Evolutionary conservation across 345 rosid genomes (phyloP).

Genomic region (Bruguiera parviflora): DNA sequence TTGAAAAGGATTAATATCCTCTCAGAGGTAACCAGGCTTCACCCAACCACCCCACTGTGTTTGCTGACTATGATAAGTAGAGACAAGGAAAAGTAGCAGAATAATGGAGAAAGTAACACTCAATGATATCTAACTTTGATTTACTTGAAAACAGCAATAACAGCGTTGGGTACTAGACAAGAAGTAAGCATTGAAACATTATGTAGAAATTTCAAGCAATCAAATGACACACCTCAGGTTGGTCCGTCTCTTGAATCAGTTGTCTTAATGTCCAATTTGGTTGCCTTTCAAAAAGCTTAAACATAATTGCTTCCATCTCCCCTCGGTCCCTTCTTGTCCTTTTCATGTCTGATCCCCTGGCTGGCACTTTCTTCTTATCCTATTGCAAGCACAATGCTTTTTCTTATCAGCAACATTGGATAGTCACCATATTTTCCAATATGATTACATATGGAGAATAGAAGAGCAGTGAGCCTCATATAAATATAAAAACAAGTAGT

Average conservation of each 20-base stretch:
- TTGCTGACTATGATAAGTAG: too few species aligned
- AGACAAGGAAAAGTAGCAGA: too few species aligned
- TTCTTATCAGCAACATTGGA: slow-evolving; percentile 15
- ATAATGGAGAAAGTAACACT: too few species aligned
- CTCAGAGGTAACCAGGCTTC: too few species aligned
- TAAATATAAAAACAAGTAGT: not conserved
- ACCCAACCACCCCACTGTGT: too few species aligned
- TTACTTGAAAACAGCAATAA: too few species aligned
- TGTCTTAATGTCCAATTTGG: slow-evolving; percentile 73
- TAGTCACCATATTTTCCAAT: not conserved
- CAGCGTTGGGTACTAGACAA: too few species aligned
- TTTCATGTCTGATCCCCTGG: slow-evolving; percentile 55
- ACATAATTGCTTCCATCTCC: slow-evolving; percentile 66
- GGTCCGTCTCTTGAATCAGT: slow-evolving; percentile 84
- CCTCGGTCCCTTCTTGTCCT: slow-evolving; percentile 89
- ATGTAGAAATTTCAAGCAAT: slow-evolving; percentile 1
- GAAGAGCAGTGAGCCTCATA: not conserved
- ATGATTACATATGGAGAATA: not conserved
- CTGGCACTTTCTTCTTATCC: slow-evolving; percentile 73
- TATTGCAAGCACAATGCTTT: slow-evolving; percentile 29
- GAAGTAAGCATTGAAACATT: too few species aligned
- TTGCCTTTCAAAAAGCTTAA: slow-evolving; percentile 90
- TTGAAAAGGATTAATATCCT: too few species aligned
- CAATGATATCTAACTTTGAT: too few species aligned
- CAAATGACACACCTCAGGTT: slow-evolving; percentile 63